phyloP scores from a whole-genome alignment of 192 early-diverging fungal species.

The Chytriomyces hyalinus region DNA sequence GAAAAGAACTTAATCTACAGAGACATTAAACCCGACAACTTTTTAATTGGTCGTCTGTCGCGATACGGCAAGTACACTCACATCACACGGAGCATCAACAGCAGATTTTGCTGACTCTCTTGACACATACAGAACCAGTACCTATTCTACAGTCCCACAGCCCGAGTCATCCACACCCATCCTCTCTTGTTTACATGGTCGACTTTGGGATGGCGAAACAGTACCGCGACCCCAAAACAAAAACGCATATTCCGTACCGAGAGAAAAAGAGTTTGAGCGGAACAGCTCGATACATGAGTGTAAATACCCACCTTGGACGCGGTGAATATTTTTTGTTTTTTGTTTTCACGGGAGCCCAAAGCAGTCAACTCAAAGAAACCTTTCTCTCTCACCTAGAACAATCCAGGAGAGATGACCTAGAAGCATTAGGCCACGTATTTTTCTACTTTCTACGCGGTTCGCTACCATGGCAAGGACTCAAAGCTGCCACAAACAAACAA shows the following conservation, averaged over 20 bases:
- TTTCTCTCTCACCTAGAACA: slow-evolving; percentile 69
- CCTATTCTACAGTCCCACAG: slow-evolving; percentile 23
- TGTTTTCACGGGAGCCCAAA: not conserved
- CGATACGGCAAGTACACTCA: slow-evolving; percentile 31
- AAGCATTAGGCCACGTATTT: slow-evolving; percentile 97
- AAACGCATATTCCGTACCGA: slow-evolving; percentile 87
- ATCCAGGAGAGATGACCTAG: slow-evolving; percentile 94
- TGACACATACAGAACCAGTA: slow-evolving; percentile 1
- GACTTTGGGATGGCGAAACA: slow-evolving; percentile 92
- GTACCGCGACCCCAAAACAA: slow-evolving; percentile 83
- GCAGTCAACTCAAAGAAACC: not conserved
- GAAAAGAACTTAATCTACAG: slow-evolving; percentile 92
- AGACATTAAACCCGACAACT: slow-evolving; percentile 82
- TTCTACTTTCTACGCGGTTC: slow-evolving; percentile 96
- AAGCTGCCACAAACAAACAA: slow-evolving; percentile 97
- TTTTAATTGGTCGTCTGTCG: slow-evolving; percentile 74
- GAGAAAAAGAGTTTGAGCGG: slow-evolving; percentile 94
- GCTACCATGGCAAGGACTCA: slow-evolving; percentile 97
- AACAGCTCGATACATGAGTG: slow-evolving; percentile 89
- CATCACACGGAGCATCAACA: not conserved
- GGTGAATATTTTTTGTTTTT: slow-evolving; percentile 48
- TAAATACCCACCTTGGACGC: slow-evolving; percentile 95
- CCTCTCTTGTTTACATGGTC: slow-evolving; percentile 86
- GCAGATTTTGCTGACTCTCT: not conserved
- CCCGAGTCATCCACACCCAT: slow-evolving; percentile 71